Evolutionary conservation across 352 stramenopile species (phyloP), one percentile per base, ranked within the genome.

Genomic region (Phytophthora litchii): DNA sequence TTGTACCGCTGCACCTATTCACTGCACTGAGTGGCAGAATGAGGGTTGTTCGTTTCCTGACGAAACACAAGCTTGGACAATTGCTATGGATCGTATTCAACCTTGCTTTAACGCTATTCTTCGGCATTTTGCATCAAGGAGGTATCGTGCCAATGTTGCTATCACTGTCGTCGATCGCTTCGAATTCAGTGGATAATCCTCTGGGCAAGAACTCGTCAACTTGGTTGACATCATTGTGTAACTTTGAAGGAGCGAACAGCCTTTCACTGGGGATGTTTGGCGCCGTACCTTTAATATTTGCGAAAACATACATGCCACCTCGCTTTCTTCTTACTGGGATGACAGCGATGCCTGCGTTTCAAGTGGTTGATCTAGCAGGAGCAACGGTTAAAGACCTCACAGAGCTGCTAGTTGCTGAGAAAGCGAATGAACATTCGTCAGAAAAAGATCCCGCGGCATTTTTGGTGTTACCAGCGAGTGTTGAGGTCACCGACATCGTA

Each of bases 1-100:
- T 97, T 8, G 67, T 97, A 6, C 92, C 93, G 19, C 67, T 98
- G 21, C 74, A 92, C 25, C 48, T 96, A 13, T 88, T 84, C 47
- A 64, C 66, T 19, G 67, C 64, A 23, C 34, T 70, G 25, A 56
- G 34, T 45, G 63, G 47, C 12, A 62, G 44, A 46, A 48, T 31
- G 23, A 53, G 62, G 1, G 41, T 60, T 19, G 32, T 56, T 46
- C 47, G 49, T 7, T 73, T 76, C 23, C 11, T 65, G 21, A 66
- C 66, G 14, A 64, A 37, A 11, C 52, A 48, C 21, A 57, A 56
- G 25, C 27, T 66, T 27, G 54, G 67, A 1, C 43, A 49, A 4
- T 5, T 60, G 4, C 7, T 86, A 6, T 93, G 81, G 79, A 27
- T 77, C 16, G 27, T 72, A 1, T 92, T 91, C 50, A 92, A 91